Base-by-base conservation (phyloP, 371 early-diverging fungal species). In the Phascolomyces articulosus region DNA sequence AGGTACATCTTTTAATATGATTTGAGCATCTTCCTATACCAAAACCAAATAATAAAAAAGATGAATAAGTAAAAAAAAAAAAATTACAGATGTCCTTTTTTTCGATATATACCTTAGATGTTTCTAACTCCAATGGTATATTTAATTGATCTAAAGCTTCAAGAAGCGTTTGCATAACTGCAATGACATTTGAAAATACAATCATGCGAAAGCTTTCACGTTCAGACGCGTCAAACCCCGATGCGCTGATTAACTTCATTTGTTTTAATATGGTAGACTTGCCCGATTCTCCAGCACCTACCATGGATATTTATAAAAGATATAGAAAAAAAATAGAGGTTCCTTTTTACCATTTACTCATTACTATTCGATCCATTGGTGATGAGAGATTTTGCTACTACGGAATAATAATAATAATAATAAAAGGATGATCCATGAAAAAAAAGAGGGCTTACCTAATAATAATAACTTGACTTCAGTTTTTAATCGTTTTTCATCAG, bases 201-300 rank as follows among this genome's bases (percentile, higher is more conserved):
- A 94, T 90, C 58, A 86, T 90, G 54, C 89, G 89, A 82, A 90
- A 96, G 27, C 91, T 86, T 65, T 90, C 89, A 41, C 91, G 85
- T 76, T 97, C 96, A n/a, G 87, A 85, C 18, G 73, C 67, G 61
- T 84, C 83, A 80, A 93, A 97, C 18, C 96, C 96, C 60, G 85
- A 86, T 55, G 90, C 94, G 75, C 96, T 96, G 62, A 97, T 94
- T 27, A 96, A 84, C 70, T 90, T 87, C 95, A 97, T 96, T 74
- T 97, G 96, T 78, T 97, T 97, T 40, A 97, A 78, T 56, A 97
- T 91, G 29, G 97, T 97, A 51, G 92, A 91, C 74, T 97, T 97
- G 26, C 97, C 97, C 7, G 96, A 95, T 78, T 97, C 97, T 34
- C 97, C 97, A 24, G 96, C 95, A 53, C 97, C 96, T 95, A 29